These are phyloP conservation scores for Suaeda aralocaspica DNA, from an alignment of 148 eudicot species.

Conservation along the genomic window DNA sequence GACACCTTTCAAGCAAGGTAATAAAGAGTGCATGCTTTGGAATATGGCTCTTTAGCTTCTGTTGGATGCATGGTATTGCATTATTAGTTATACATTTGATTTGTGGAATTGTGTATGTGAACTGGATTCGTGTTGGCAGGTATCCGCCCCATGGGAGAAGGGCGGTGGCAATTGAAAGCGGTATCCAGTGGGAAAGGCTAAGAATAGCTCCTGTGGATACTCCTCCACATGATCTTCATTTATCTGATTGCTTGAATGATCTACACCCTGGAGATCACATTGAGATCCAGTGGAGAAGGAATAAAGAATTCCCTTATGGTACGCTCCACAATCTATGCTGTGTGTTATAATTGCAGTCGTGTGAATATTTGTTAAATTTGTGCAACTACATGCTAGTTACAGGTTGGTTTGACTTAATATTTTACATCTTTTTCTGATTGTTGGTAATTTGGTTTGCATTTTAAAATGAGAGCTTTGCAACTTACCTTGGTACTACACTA, in stretches of 20 bases:
- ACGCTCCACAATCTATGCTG: conserved; percentile 19
- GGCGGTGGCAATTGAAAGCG: conserved; percentile 56
- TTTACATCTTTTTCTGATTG: background rate
- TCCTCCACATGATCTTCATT: conserved; percentile 70
- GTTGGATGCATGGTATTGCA: background rate
- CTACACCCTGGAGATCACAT: conserved; percentile 84
- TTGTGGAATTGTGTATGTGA: background rate
- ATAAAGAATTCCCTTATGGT: conserved; percentile 96
- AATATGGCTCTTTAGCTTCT: background rate
- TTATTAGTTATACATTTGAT: background rate
- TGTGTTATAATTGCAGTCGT: background rate
- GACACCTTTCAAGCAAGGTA: conserved; percentile 93
- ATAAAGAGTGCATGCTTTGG: background rate
- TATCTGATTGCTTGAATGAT: conserved; percentile 67
- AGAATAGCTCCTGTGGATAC: conserved; percentile 74
- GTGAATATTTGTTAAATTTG: conserved; percentile 18
- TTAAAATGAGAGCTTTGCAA: background rate
- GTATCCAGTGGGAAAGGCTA: conserved; percentile 78
- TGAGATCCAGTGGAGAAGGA: conserved; percentile 98
- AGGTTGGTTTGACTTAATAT: conserved; percentile 17
- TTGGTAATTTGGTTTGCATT: background rate
- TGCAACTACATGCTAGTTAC: conserved; percentile 11
- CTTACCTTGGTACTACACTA: too few relatives aligned
- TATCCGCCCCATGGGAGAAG: conserved; percentile 95
- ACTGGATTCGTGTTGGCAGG: conserved; percentile 34